phyloP scores from a whole-genome alignment of 2,329 filamentous ascomycete genomes.

The Xylaria sp. region DNA sequence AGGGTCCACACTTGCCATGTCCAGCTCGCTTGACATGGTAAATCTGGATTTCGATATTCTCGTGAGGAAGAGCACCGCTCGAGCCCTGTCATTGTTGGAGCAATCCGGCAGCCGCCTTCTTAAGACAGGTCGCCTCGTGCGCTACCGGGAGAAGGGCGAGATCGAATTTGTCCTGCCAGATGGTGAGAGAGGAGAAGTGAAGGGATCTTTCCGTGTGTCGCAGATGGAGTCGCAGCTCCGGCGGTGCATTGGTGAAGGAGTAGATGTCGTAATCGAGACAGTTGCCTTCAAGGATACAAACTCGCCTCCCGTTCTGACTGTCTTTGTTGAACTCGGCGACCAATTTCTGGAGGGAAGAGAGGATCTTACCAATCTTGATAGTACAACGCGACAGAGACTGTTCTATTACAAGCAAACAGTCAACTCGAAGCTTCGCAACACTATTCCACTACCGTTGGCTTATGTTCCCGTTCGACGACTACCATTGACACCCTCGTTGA shows the following conservation, averaged over 20 bases:
- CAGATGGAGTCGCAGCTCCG: constrained; percentile 61
- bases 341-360: constrained; percentile 53
- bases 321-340: constrained; percentile 62
- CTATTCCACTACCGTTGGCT: constrained; percentile 58
- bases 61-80: constrained; percentile 37
- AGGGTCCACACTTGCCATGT: constrained; percentile 61
- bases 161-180: constrained; percentile 61
- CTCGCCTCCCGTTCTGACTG: constrained; percentile 55
- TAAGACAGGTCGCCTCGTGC: constrained; percentile 63
- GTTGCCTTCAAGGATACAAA: constrained; percentile 58
- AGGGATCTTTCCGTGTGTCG: constrained; percentile 55
- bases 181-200: constrained; percentile 55
- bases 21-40: constrained; percentile 53
- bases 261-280: constrained; percentile 62
- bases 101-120: constrained; percentile 50
- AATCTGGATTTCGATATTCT: constrained; percentile 46
- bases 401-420: constrained; percentile 58
- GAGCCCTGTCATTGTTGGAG: constrained; percentile 40
- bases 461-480: constrained; percentile 62
- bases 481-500: constrained; percentile 61
- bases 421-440: constrained; percentile 54
- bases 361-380: constrained; percentile 53
- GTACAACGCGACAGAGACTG: constrained; percentile 56
- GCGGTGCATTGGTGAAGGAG: constrained; percentile 57
- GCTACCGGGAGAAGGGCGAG: constrained; percentile 60